phyloP scores from a whole-genome alignment of 2,329 filamentous ascomycete species.

The Chaetothyriales sp. region DNA sequence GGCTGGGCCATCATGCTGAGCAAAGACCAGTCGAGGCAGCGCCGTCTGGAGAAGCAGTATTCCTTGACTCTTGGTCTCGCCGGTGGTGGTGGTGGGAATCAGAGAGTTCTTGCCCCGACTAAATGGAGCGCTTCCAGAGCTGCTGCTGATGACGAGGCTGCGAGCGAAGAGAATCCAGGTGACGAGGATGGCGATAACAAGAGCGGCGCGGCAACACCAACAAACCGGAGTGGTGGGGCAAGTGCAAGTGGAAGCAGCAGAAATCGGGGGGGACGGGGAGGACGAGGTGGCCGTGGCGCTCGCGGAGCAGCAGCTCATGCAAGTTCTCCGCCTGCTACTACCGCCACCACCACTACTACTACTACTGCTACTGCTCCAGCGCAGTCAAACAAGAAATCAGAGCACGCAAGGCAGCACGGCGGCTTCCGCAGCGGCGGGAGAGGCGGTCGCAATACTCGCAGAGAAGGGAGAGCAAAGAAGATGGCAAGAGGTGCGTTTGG shows the following conservation, averaged over 20 bases:
- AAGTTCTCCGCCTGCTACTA: too few species aligned
- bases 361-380: neutral
- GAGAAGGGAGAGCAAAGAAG: constrained; percentile 17
- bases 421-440: constrained; percentile 7
- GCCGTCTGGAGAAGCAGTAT: constrained; percentile 54
- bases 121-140: constrained; percentile 10
- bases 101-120: constrained; percentile 10
- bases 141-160: constrained; percentile 12
- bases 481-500: constrained; percentile 12
- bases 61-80: constrained; percentile 1
- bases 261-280: constrained; percentile 3
- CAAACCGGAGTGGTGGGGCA: neutral
- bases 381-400: neutral
- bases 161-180: constrained; percentile 5
- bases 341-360: too few species aligned
- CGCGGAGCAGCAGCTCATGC: neutral
- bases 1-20: constrained; percentile 82
- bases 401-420: constrained; percentile 2
- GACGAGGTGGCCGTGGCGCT: constrained; percentile 5
- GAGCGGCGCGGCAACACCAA: too few species aligned
- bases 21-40: constrained; percentile 53
- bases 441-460: constrained; percentile 13
- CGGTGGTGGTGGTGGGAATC: constrained; percentile 12
- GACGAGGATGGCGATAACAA: constrained; percentile 2
- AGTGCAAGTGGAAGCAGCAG: constrained; percentile 2